Percentiles rank a stretch among this genome's conserved stretches.
Evolutionary conservation across 148 eudicot species (phyloP).

Genomic region (Drosera capensis): DNA sequence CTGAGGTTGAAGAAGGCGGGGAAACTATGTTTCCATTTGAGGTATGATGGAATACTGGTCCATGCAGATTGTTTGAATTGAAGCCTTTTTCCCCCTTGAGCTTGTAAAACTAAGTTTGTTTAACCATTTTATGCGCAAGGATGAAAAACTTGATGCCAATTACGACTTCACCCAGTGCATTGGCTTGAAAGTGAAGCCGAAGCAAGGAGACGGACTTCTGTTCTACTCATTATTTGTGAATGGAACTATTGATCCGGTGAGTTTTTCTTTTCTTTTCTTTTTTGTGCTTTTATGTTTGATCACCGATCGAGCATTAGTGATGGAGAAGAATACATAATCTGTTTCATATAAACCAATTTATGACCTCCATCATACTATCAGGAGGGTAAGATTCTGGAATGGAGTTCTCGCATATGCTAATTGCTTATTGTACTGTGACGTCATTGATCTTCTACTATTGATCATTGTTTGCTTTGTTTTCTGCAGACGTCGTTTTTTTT

Average conservation of each 20-base stretch:
- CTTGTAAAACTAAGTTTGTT: not conserved
- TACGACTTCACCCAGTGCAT: slow-evolving; percentile 60
- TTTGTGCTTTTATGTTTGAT: not conserved
- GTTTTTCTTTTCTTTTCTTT: slow-evolving; percentile 11
- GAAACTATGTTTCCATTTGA: slow-evolving; percentile 93
- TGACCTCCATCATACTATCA: no score
- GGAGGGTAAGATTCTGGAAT: no score
- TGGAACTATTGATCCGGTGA: slow-evolving; percentile 80
- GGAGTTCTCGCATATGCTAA: no score
- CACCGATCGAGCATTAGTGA: not conserved
- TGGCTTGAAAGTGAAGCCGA: slow-evolving; percentile 82
- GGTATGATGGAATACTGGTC: slow-evolving; percentile 20
- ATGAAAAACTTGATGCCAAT: slow-evolving; percentile 34
- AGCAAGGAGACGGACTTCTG: slow-evolving; percentile 64
- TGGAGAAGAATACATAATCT: not conserved
- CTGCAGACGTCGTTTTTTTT: no score
- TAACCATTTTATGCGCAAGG: slow-evolving; percentile 26
- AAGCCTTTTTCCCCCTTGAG: not conserved
- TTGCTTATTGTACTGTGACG: no score
- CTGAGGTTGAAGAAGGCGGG: slow-evolving; percentile 91
- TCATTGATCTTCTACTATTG: no score
- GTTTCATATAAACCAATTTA: no score
- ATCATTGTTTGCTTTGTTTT: no score
- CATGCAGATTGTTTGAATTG: no score
- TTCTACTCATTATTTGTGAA: slow-evolving; percentile 68